These are phyloP conservation scores for Agaricus subrufescens DNA, from an alignment of 768 basidiomycete genomes.

Conservation along the genomic window DNA sequence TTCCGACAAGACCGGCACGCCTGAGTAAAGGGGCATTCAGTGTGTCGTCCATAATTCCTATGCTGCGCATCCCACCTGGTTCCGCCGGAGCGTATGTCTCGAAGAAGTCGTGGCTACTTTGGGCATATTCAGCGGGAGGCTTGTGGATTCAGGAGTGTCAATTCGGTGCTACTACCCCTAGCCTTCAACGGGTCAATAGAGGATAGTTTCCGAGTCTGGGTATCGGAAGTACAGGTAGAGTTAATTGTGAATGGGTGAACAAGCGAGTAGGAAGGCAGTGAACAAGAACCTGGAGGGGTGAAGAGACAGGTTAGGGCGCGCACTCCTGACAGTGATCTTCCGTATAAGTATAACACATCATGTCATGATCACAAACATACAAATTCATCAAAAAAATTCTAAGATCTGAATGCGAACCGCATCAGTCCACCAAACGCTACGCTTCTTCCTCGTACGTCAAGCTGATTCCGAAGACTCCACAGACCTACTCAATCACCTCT, in stretches of 20 bases:
- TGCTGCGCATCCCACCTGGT: slow-evolving; percentile 48
- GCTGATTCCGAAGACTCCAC: not conserved
- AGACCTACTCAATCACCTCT: not conserved
- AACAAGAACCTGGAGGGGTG: not conserved
- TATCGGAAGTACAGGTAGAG: not conserved
- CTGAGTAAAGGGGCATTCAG: slow-evolving; percentile 28
- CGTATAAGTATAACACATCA: slow-evolving; percentile 4
- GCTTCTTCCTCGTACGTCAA: not conserved
- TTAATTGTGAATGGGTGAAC: not conserved
- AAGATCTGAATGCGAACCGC: not conserved
- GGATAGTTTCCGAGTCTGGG: not conserved
- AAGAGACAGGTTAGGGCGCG: not conserved
- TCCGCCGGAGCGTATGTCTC: slow-evolving; percentile 70
- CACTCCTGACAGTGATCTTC: not conserved
- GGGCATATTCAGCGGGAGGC: slow-evolving; percentile 46
- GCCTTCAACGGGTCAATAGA: not conserved
- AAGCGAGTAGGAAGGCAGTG: not conserved
- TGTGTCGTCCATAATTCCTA: not conserved
- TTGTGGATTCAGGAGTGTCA: not conserved
- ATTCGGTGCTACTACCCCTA: not conserved
- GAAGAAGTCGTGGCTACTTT: slow-evolving; percentile 47
- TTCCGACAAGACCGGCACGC: slow-evolving; percentile 81
- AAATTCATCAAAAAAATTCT: not conserved
- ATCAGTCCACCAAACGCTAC: not conserved
- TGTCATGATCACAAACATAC: slow-evolving; percentile 1